Base-by-base conservation (phyloP, 192 early-diverging fungal species). In the Nowakowskiella sp. region DNA sequence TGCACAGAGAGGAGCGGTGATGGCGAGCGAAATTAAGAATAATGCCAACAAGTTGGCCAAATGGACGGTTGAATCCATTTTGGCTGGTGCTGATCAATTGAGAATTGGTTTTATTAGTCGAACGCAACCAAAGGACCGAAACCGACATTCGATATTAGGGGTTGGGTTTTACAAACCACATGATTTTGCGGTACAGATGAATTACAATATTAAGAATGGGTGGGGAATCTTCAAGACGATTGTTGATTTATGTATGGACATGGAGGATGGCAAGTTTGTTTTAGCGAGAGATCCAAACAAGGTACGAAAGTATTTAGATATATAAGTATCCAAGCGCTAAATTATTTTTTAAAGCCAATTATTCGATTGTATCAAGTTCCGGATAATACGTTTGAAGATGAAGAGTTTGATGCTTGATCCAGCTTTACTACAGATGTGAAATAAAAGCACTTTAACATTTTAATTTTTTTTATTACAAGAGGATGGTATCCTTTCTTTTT, bases 161-260 rank as follows among this genome's bases (percentile, higher is more conserved):
- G 83, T 83, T 25, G 79, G 87, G 53, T 74, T 78, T 13, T 89
- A 90, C 73, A 87, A 88, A 54, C 95, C 95, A 13, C 69, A 71
- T 32, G 95, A 99, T 52, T 89, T 97, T 70, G 82, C 89, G 29
- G 55, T 61, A 21, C 94, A 99, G 71, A 87, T 96, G 72, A 88
- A 88, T 55, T 67, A 92, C 48, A 82, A 72, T 42, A 55, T 92
- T 45, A 82, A 78, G 53, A 92, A 88, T 47, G 90, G 83, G 7
- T 99, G 95, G 95, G 95, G 95, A 68, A 89, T 96, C 59, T 76
- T 94, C 63, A 90, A 93, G 80, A 87, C 89, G 27, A 75, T 99
- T 53, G 84, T 94, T 29, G 90, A 97, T 53, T 47, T 90, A 60
- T 90, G 90, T 50, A 63, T 84, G 62, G 71, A 84, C 53, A 68